Base-by-base conservation (phyloP, 352 stramenopile species). In the Hyaloperonospora arabidopsidis region DNA sequence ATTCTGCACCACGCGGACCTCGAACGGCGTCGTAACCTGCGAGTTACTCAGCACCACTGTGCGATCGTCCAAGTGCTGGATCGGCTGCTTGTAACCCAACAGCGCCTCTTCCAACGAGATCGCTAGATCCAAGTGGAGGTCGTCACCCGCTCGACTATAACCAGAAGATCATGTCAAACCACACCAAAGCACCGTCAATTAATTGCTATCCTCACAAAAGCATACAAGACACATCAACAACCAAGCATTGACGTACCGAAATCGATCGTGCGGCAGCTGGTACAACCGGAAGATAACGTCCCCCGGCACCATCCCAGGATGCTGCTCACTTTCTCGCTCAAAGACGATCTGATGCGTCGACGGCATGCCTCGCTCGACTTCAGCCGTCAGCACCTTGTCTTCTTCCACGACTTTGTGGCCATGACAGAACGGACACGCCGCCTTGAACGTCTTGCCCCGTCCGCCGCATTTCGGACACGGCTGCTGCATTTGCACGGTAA, bases 41-140 rank as follows among this genome's bases (percentile, higher is more conserved):
- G 90, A 48, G 34, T 84, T 72, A 23, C 78, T 76, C 19, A 98
- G 60, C 25, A 66, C 69, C n/a, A 98, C 95, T 47, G 83, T 74
- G 54, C 93, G 88, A 39, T 93, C 87, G 69, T 99, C 96, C 35
- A 99, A 65, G 67, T 99, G 95, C 21, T 74, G 72, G 25, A 99
- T 72, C 39, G 83, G 76, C 56, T 96, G 86, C 45, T 68, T 84
- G 70, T 98, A 99, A 46, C 96, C 96, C 63, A 97, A 61, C 57
- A 99, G 74, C 22, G 96, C 95, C 63, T 98, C 92, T 39, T 98
- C 91, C 35, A 99, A 73, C n/a, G 87, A 89, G 57, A 99, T 97
- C 57, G 93, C 79, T 49, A 97, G 83, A 39, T 95, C 93, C 48
- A 92, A 95, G 64, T 98, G 93, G 18, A 99, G 74, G 65, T 99